Evolutionary conservation across 2,329 filamentous ascomycete genomes (phyloP), one percentile per base, ranked within the genome.

Genomic region (Hypoxylon sp.): DNA sequence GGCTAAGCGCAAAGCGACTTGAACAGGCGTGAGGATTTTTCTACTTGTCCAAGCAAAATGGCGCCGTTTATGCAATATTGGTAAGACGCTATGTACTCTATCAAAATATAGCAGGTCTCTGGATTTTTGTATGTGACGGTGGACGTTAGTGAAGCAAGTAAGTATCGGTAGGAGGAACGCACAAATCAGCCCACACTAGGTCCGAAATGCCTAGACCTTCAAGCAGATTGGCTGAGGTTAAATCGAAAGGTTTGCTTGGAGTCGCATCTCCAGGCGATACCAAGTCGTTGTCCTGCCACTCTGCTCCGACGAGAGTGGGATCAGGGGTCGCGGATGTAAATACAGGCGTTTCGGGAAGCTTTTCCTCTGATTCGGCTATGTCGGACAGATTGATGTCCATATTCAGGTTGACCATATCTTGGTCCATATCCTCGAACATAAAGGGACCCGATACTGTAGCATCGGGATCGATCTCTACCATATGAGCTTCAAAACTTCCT

Each of bases 21-120:
- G 56, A 7, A 26, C 14, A 2, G 24, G 11, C 4, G 36, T 30
- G 4, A 24, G 11, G 14, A 18, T 14, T 18, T 16, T 16, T 24
- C 30, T 33, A 2, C 14, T 5, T 12, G 45, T 14, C 59, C 52
- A 52, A 2, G 38, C 20, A n/a, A 33, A 38, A 28, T 53, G 52
- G 2, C 53, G 46, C 2, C 16, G 44, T n/a, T 18, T 33, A 16
- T 63, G 53, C n/a, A 63, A 16, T 22, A 57, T 57, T 5, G 60
- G 60, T 4, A 32, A 4, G 18, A 57, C 32, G 6, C 6, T 8
- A 11, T 63, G 48, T 7, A 53, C 45, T 16, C 60, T 20, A 30
- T 63, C 60, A 12, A 63, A 56, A 36, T 63, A 63, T 3, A 63
- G 36, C 9, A 44, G 24, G 46, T 57, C 53, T 16, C 60, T 63